Base-by-base conservation (phyloP, 2,329 filamentous ascomycete genomes). In the Nakataea oryzae region DNA sequence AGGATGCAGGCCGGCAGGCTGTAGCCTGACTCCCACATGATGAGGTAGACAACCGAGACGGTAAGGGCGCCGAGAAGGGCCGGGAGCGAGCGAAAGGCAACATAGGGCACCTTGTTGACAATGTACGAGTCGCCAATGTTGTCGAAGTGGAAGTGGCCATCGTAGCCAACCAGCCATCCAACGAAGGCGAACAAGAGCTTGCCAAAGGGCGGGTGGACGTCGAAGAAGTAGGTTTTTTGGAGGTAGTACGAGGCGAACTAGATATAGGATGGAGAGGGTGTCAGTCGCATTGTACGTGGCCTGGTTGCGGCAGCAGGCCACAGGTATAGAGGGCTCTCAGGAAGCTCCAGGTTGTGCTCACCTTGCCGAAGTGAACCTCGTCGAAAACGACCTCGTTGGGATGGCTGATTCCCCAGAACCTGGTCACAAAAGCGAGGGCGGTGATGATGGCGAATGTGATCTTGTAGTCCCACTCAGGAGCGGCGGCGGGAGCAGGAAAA, bases 21-120 rank as follows among this genome's bases (percentile, higher is more conserved):
- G 78, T 99, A 99, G 66, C 93, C 95, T 59, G 95, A 97, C 77
- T 99, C 95, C 95, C 95, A 99, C 95, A 99, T 99, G 75, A 96
- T 99, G 73, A 96, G 78, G 76, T 96, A 99, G 62, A 91, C 87
- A 58, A 93, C 89, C n/a, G 93, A 89, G 60, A 99, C 91, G 13
- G 95, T 99, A 68, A 99, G 79, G 62, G 95, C 89, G 67, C 95
- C 95, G 68, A 97, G 86, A 59, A 95, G 85, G 64, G 95, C 95
- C 55, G 95, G 95, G 80, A 99, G 85, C 57, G 93, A 89, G 69
- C 95, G 90, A 79, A 96, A 96, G 65, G 95, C 93, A 65, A 99
- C 90, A 75, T 99, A 99, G 50, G 95, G 95, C 55, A 99, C 93
- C 73, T 96, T 95, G 82, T 99, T 97, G 64, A 87, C 84, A 70